Percentiles rank a stretch among this genome's conserved stretches.
Conservation (phyloP, 495 filamentous ascomycete species). For the Aspergillus nidulans region DNA sequence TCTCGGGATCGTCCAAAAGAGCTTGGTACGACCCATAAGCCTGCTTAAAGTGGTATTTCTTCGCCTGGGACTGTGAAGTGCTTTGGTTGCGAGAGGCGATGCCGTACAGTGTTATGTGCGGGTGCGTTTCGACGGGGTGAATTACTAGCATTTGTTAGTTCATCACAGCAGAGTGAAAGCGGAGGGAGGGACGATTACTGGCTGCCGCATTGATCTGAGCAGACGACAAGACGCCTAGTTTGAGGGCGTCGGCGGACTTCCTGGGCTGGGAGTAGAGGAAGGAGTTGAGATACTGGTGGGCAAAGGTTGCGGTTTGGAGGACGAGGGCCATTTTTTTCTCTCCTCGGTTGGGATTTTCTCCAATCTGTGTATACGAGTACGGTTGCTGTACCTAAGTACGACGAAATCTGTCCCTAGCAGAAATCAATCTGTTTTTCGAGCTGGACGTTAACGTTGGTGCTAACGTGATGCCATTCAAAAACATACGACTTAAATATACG, state of each 20-base stretch:
- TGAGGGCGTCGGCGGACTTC: conserved; percentile 19
- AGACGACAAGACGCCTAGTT: conserved; percentile 21
- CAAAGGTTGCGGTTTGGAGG: conserved; percentile 22
- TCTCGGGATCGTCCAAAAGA: conserved; percentile 58
- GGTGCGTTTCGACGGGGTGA: conserved; percentile 20
- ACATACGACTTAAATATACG: too few species aligned
- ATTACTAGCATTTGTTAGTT: too few species aligned
- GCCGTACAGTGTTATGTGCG: conserved; percentile 20
- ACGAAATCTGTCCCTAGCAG: too few species aligned
- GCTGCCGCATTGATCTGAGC: conserved; percentile 19
- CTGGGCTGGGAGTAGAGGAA: conserved; percentile 16
- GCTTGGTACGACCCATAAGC: conserved; percentile 69
- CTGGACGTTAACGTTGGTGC: too few species aligned
- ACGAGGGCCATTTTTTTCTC: conserved; percentile 21
- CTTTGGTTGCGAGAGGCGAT: conserved; percentile 19
- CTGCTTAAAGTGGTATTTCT: background rate
- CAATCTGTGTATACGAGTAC: too few species aligned
- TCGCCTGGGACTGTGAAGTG: background rate
- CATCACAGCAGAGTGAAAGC: too few species aligned
- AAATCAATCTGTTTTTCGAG: too few species aligned
- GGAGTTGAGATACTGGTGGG: conserved; percentile 20
- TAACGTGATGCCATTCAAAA: too few species aligned
- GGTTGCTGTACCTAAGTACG: too few species aligned
- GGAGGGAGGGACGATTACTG: conserved; percentile 9
- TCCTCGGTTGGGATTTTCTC: background rate